Evolutionary conservation across 2,329 filamentous ascomycete species (phyloP).

Genomic region (Aspergillus sp.): DNA sequence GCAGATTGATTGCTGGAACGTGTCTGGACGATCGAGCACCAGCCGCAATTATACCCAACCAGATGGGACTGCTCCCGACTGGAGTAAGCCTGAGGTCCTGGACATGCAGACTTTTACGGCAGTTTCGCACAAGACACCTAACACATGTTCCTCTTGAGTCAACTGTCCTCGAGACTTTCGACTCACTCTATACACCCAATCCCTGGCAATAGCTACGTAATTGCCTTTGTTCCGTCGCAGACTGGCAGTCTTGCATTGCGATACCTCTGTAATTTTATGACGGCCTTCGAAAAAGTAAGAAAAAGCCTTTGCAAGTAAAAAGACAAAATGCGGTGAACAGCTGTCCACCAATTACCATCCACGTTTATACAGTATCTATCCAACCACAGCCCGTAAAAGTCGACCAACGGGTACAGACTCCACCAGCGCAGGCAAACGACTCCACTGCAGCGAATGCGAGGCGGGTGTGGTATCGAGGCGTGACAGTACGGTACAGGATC

Average conservation of each 20-base stretch:
- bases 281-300: slow-evolving; percentile 13
- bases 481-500: slow-evolving; percentile 13
- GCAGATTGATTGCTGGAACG: slow-evolving; percentile 4
- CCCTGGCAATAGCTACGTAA: background rate
- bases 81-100: too few relatives aligned
- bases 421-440: slow-evolving; percentile 29
- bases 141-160: background rate
- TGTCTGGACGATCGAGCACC: slow-evolving; percentile 3
- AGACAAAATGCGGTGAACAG: slow-evolving; percentile 35
- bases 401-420: slow-evolving; percentile 18
- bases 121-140: background rate
- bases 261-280: background rate
- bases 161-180: background rate
- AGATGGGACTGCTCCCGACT: background rate
- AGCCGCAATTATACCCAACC: slow-evolving; percentile 4
- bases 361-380: slow-evolving; percentile 14
- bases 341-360: slow-evolving; percentile 24
- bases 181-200: background rate
- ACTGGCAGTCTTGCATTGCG: background rate
- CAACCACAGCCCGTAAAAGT: slow-evolving; percentile 22
- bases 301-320: slow-evolving; percentile 2
- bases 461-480: slow-evolving; percentile 7
- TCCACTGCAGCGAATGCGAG: slow-evolving; percentile 20
- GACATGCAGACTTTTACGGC: background rate
- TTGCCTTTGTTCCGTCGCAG: background rate